These are phyloP conservation scores for Brassica balearica DNA, from an alignment of 441 rosid genomes.

Conservation along the genomic window DNA sequence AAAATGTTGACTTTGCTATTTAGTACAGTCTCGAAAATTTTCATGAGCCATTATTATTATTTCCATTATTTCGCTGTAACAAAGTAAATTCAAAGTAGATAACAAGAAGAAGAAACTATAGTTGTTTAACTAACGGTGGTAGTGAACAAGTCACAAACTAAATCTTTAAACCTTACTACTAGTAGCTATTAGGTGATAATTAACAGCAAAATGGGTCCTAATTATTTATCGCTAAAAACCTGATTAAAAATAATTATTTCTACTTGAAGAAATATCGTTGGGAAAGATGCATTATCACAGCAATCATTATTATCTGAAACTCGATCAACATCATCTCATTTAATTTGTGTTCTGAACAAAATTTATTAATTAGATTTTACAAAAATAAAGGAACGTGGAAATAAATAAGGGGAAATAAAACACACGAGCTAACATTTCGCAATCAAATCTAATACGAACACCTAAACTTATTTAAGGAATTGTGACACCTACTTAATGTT, in stretches of 20 bases:
- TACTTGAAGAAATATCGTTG: conserved; percentile 19
- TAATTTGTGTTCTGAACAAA: conserved; percentile 11
- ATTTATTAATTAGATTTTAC: conserved; percentile 7
- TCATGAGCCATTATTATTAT: not conserved
- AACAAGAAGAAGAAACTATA: conserved; percentile 9
- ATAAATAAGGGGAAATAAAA: conserved; percentile 29
- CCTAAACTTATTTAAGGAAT: conserved; percentile 8
- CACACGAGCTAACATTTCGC: conserved; percentile 15
- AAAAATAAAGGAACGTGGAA: conserved; percentile 37
- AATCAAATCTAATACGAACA: conserved; percentile 14
- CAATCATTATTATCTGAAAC: conserved; percentile 35
- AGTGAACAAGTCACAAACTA: conserved; percentile 27
- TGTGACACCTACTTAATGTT: conserved; percentile 34
- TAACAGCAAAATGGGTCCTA: not conserved
- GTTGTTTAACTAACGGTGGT: conserved; percentile 8
- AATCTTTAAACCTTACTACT: not conserved
- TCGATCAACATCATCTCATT: conserved; percentile 25
- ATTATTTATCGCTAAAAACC: not conserved
- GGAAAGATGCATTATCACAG: conserved; percentile 34
- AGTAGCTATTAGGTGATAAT: not conserved
- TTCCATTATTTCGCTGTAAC: not conserved
- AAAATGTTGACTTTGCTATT: conserved; percentile 25
- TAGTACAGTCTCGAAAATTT: not conserved
- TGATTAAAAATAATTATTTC: not conserved
- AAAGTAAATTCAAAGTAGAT: not conserved